Percentiles rank a stretch among this genome's conserved stretches.
These are phyloP conservation scores for Claviceps maximensis DNA, from an alignment of 2,329 filamentous ascomycete species.

Conservation along the genomic window DNA sequence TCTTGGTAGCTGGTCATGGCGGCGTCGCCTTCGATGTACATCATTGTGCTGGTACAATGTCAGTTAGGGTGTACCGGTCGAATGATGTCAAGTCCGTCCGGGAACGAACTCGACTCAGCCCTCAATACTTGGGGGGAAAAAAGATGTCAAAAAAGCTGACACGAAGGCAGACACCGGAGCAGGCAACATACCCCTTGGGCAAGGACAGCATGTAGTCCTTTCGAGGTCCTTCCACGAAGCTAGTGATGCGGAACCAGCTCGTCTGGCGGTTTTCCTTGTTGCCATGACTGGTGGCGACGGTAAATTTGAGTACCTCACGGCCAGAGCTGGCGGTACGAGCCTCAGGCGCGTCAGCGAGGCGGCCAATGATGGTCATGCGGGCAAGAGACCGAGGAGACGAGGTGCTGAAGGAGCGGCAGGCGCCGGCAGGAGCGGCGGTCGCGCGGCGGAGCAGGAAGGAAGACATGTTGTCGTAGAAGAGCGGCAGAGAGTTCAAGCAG, in stretches of 20 bases:
- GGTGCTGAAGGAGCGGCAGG: constrained; percentile 63
- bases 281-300: constrained; percentile 57
- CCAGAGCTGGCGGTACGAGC: constrained; percentile 55
- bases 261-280: constrained; percentile 57
- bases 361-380: constrained; percentile 75
- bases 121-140: background rate
- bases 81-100: background rate
- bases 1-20: constrained; percentile 54
- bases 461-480: constrained; percentile 24
- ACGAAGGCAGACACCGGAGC: background rate
- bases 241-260: constrained; percentile 73
- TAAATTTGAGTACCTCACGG: constrained; percentile 62
- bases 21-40: constrained; percentile 78
- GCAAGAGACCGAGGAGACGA: constrained; percentile 53
- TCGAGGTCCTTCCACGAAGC: constrained; percentile 57
- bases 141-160: background rate
- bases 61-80: constrained; percentile 5
- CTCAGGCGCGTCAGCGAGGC: constrained; percentile 71
- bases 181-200: constrained; percentile 65
- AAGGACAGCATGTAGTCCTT: constrained; percentile 61
- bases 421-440: constrained; percentile 32
- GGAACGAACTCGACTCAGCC: background rate
- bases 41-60: constrained; percentile 44
- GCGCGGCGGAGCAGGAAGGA: constrained; percentile 40
- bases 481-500: background rate